Base-by-base conservation (phyloP, 805 yeast species). In the Kuraishia floccosa region DNA sequence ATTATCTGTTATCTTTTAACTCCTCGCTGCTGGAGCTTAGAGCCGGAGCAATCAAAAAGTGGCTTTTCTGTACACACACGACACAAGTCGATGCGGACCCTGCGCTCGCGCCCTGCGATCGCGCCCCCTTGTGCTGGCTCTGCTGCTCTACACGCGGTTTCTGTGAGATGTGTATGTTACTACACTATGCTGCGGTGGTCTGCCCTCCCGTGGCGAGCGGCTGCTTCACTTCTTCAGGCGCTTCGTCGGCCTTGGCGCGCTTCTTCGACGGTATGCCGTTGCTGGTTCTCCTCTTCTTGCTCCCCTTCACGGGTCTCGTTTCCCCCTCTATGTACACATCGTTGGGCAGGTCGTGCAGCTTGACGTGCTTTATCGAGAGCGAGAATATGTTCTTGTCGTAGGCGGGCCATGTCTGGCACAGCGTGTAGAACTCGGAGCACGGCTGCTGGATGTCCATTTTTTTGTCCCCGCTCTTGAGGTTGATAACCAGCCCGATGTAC, bases 291-390 rank as follows among this genome's bases (percentile, higher is more conserved):
- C 73, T 72, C 47, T 70, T 71, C 30, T 52, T 52, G 35, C 62
- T 61, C 24, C 69, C 65, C 46, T 76, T 79, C 4, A 58, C 54
- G 0, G 96, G 96, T 35, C 93, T 67, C 16, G 39, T 44, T 45
- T 89, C 96, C n/a, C 72, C 87, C 39, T 77, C 86, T 10, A 52
- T 73, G 43, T 79, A 89, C 5, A 87, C 95, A 43, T 77, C 84
- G 43, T 74, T 72, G 5, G 96, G 96, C 21, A 91, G 60, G 42
- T 86, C 94, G 56, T 77, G 69, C 26, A 79, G 53, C 44, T 83
- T 81, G 30, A 80, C 84, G 44, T 74, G 82, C 47, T 75, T 77
- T 43, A 86, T 74, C 34, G 70, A 63, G 37, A 89, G 61, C 16
- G 74, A 60, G 44, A 75, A 65, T 7, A 65, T 53, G 27, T 72